Evolutionary conservation across 2,329 filamentous ascomycete genomes (phyloP), one percentile per base, ranked within the genome.

Genomic region (Plenodomus tracheiphilus): DNA sequence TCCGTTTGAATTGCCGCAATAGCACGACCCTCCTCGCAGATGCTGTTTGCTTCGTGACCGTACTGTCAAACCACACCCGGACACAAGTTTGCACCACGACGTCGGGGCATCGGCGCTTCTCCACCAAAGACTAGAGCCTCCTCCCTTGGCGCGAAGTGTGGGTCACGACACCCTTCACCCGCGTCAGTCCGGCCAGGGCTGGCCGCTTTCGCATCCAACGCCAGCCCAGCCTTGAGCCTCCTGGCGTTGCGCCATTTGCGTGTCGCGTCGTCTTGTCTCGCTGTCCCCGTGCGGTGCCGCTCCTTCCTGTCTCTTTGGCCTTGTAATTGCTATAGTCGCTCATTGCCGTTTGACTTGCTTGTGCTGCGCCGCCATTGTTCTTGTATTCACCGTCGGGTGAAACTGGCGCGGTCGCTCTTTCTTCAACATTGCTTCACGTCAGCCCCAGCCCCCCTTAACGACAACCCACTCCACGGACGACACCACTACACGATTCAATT

Each of bases 391-490:
- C 21, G 16, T 35, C 32, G 11, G 39, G 56, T 61, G 49, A 55
- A 64, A 59, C 59, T 39, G 42, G 54, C 54, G 48, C 49, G 39
- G 47, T 58, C 49, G 47, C 47, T 53, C 45, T 49, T 51, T 45
- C 45, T 18, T 32, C 15, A 58, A 68, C 68, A 64, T 68, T 68
- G 68, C 66, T 58, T 58, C 61, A 69, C 35, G 6, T 20, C 35
- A 37, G 35, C 35, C 35, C 16, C 56, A 46, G 16, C 35, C 54
- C 50, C 48, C 43, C 38, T 44, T 54, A 47, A 43, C 39, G 19
- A 34, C 42, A 13, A n/a, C 50, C 9, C 32, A 21, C 38, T n/a
- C 22, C 19, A 25, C 45, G 15, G 35, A 37, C 46, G 38, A 39
- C 25, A 35, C 36, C 41, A 43, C 54, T 39, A 46, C 49, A 41